These are phyloP conservation scores for Salicornia ramosissima DNA, from an alignment of 148 eudicot species.

Conservation along the genomic window DNA sequence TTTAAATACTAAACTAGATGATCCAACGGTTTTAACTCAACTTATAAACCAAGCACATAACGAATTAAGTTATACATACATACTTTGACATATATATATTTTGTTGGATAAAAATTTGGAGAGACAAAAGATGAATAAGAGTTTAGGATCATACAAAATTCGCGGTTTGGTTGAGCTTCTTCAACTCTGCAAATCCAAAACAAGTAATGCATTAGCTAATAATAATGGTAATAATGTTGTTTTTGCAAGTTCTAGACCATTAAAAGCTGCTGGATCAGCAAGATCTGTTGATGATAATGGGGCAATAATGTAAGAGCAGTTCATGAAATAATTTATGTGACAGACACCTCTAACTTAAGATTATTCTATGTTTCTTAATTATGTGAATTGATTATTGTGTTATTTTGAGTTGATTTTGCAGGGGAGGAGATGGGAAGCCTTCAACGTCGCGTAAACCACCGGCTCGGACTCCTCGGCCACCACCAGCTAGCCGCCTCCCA, in stretches of 20 bases:
- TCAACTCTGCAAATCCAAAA: constrained; percentile 16
- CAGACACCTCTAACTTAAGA: too few species aligned
- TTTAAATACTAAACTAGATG: not conserved
- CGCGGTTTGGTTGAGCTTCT: constrained; percentile 29
- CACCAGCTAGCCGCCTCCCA: constrained; percentile 1
- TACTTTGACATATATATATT: not conserved
- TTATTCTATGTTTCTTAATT: not conserved
- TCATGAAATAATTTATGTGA: too few species aligned
- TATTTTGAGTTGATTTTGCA: not conserved
- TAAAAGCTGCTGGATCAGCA: not conserved
- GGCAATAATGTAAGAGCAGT: constrained; percentile 16
- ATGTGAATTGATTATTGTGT: too few species aligned
- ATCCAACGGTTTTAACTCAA: not conserved
- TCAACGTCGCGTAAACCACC: constrained; percentile 6
- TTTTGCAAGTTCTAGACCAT: not conserved
- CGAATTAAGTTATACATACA: not conserved
- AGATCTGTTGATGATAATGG: constrained; percentile 10
- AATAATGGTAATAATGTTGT: not conserved
- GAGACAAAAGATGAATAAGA: constrained; percentile 15
- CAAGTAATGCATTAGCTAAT: not conserved
- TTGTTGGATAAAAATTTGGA: not conserved
- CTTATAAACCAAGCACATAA: not conserved
- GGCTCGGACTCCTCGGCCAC: constrained; percentile 9
- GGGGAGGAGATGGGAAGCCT: constrained; percentile 4
- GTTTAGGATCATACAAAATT: constrained; percentile 25